Evolutionary conservation across 805 yeast genomes (phyloP).

Genomic region (Saccharomycopsis javanensis): DNA sequence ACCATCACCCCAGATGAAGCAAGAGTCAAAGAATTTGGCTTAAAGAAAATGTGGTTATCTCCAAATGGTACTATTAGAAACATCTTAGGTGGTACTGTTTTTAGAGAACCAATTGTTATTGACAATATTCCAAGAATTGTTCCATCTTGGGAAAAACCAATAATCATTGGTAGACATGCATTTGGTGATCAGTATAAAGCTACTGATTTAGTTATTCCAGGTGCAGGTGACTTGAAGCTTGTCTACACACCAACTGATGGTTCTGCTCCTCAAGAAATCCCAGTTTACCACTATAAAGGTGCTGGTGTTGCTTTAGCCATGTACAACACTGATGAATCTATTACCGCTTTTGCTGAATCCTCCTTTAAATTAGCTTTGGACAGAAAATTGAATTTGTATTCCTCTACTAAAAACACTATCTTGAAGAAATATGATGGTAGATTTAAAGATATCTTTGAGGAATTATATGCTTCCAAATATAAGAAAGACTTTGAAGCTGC

Average conservation of each 20-base stretch:
- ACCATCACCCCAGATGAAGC: slow-evolving; percentile 80
- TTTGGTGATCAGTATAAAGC: slow-evolving; percentile 81
- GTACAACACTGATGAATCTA: slow-evolving; percentile 78
- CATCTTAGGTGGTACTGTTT: slow-evolving; percentile 73
- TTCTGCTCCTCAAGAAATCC: slow-evolving; percentile 35
- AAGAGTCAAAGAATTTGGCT: slow-evolving; percentile 61
- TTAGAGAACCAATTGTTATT: slow-evolving; percentile 76
- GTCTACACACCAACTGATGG: slow-evolving; percentile 57
- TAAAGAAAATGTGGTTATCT: slow-evolving; percentile 77
- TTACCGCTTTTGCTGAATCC: slow-evolving; percentile 68
- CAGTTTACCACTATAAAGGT: slow-evolving; percentile 54
- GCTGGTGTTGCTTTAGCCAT: slow-evolving; percentile 72
- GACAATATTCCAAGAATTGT: slow-evolving; percentile 68
- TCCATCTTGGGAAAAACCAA: slow-evolving; percentile 75
- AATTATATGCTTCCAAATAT: slow-evolving; percentile 50
- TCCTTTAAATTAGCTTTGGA: slow-evolving; percentile 66
- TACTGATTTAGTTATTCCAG: slow-evolving; percentile 58
- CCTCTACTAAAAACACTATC: slow-evolving; percentile 73
- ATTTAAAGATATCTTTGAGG: slow-evolving; percentile 72
- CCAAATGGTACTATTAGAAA: slow-evolving; percentile 82
- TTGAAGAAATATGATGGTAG: slow-evolving; percentile 75
- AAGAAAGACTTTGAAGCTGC: slow-evolving; percentile 45
- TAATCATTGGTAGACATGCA: slow-evolving; percentile 80
- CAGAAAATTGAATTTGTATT: slow-evolving; percentile 53
- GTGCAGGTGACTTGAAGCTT: slow-evolving; percentile 57